A percentile compares a stretch with the other conserved stretches of the same genome.
Conservation (phyloP, 2,329 filamentous ascomycete genomes). For the Stachybotrys echinatus region DNA sequence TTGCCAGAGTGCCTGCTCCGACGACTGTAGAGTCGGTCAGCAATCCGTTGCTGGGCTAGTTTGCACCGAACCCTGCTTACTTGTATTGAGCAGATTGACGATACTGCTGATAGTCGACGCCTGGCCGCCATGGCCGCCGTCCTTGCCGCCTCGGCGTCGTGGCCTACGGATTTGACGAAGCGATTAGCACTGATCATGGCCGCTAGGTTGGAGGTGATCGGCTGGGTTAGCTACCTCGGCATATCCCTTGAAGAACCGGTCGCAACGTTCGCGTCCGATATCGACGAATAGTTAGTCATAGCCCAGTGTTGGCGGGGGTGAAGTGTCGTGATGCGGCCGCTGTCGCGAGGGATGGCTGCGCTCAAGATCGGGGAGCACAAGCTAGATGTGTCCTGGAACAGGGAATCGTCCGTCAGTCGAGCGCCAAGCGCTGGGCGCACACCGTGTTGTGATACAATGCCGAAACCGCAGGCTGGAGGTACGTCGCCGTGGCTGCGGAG, state of each 20-base stretch:
- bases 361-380: neutral
- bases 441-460: neutral
- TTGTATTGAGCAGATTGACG: slow-evolving; percentile 95
- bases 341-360: neutral
- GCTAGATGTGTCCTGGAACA: neutral
- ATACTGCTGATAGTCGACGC: slow-evolving; percentile 88
- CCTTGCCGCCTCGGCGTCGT: slow-evolving; percentile 63
- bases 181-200: slow-evolving; percentile 2
- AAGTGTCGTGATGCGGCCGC: neutral
- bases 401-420: neutral
- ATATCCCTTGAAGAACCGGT: slow-evolving; percentile 37
- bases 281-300: slow-evolving; percentile 53
- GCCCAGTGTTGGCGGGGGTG: slow-evolving; percentile 9
- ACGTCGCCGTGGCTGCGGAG: neutral
- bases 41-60: neutral
- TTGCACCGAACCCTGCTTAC: slow-evolving; percentile 41
- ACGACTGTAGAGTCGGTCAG: slow-evolving; percentile 57
- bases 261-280: slow-evolving; percentile 42
- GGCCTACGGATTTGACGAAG: slow-evolving; percentile 28
- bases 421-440: too few relatives aligned
- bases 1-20: slow-evolving; percentile 86
- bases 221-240: slow-evolving; percentile 35
- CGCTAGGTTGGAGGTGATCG: neutral
- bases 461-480: neutral
- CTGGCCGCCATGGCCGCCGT: slow-evolving; percentile 51